Percentiles rank a stretch among this genome's conserved stretches.
phyloP scores from a whole-genome alignment of 2,329 filamentous ascomycete species.

The Tolypocladium guangdongense region DNA sequence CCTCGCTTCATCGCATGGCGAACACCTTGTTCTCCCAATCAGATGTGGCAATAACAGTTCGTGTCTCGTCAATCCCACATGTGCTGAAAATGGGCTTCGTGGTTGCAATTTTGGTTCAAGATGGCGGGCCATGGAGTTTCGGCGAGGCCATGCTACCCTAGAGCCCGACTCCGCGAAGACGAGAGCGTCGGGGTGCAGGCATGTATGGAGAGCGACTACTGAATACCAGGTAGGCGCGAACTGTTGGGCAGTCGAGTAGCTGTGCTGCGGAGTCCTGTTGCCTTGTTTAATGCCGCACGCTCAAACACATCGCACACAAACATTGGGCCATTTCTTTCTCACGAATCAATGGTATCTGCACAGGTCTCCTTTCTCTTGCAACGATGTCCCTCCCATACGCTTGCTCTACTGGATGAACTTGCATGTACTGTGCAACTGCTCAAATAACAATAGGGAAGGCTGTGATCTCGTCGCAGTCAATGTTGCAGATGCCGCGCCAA shows the following conservation, averaged over 20 bases:
- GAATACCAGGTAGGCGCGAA: neutral
- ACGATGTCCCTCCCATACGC: neutral
- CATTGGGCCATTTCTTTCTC: too few relatives aligned
- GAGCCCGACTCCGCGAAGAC: neutral
- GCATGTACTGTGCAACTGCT: neutral
- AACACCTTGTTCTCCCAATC: neutral
- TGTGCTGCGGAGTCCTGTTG: too few relatives aligned
- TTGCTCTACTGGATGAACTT: neutral
- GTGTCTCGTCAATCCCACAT: neutral
- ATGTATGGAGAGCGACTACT: neutral
- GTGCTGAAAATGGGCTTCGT: neutral
- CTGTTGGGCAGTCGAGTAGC: neutral
- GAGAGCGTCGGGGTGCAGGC: too few relatives aligned
- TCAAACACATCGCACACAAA: too few relatives aligned
- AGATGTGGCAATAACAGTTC: neutral
- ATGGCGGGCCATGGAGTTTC: neutral
- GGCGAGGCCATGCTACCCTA: neutral
- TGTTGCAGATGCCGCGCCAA: neutral
- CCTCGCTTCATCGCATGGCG: neutral
- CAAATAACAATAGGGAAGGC: neutral
- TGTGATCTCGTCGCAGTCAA: neutral
- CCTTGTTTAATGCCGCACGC: too few relatives aligned
- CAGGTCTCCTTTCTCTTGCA: neutral
- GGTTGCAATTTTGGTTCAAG: neutral
- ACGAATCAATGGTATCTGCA: neutral